Evolutionary conservation across 1,284 basidiomycete genomes (phyloP), one percentile per base, ranked within the genome.

Genomic region (Leccinum fuscescens): DNA sequence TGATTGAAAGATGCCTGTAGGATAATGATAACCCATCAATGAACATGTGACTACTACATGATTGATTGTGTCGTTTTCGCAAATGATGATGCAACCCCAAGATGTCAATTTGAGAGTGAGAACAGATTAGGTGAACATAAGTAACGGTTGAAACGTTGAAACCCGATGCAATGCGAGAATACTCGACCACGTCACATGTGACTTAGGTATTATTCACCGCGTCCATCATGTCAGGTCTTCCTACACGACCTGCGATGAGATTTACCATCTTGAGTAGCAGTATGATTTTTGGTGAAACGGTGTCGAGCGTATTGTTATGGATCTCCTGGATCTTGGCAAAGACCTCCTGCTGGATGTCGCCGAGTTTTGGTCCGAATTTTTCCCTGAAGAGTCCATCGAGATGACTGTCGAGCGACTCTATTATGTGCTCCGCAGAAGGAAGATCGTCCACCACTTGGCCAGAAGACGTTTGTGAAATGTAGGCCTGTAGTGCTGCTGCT

Each of bases 341-440:
- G 11, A 85, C 66, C 9, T 78, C 71, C 6, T 61, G 55, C 7
- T 75, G 77, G 37, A 79, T 60, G 5, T 75, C 64, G 8, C 71
- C 64, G 11, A 85, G 67, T 9, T 77, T 67, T 1, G 78, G 73
- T 50, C 67, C 59, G 17, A 84, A 71, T 15, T 74, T 74, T 1
- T 76, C 66, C 20, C 74, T 79, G 22, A 82, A 72, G 8, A 75
- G 68, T 31, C 75, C 68, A 2, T 76, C 59, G 14, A 85, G 64
- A 1, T 75, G 72, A 20, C 77, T 77, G 24, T 77, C 70, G 54
- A 85, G 69, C 12, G 74, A 65, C 27, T 76, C 66, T 8, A 81
- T 56, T 57, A 86, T 71, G 55, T 78, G 74, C n/a, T 81, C 78
- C 0, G 73, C 62, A 4, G 80, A 72, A 2, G 78, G 73, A 20